Evolutionary conservation across 106 monocot genomes (phyloP), one percentile per base, ranked within the genome.

Genomic region (Hemerocallis citrina): DNA sequence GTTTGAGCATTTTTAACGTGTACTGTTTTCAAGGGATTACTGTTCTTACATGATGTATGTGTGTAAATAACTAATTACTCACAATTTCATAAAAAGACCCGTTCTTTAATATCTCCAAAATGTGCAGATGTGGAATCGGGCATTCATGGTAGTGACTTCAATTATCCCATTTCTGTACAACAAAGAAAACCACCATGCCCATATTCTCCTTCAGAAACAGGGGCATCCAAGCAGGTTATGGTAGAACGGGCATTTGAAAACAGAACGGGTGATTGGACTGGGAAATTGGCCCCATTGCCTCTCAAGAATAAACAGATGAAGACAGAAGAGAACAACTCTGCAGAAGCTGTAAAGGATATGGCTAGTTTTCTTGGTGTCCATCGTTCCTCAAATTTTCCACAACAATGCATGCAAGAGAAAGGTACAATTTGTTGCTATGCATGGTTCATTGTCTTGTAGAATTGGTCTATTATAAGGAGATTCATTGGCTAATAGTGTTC

Each of bases 71-170:
- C 28, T 54, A 16, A 54, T 27, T 7, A 9, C 24, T 29, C 41
- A 43, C 40, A 42, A 13, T 61, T 3, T 21, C 27, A 62, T 62
- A 44, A 62, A 39, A 29, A n/a, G n/a, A n/a, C n/a, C n/a, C n/a
- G 37, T 38, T 38, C 37, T 38, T 38, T 38, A 38, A 38, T 5
- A 38, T 37, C 20, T 12, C 32, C 63, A 54, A 12, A 16, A 50
- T 35, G 54, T 27, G 23, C 52, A 89, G 88, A 89, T 66, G 88
- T 68, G 24, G 88, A 89, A 65, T 89, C 88, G 30, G 83, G 88
- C 59, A 89, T 84, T 77, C 73, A 77, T 56, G 68, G 61, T 16
- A 89, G 72, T 66, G 77, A 80, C 29, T 55, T 67, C 15, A 74
- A 79, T 57, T 75, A 67, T 76, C 67, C 79, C 30, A 27, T 76